These are phyloP conservation scores for Globisporangium carolinianum DNA, from an alignment of 352 stramenopile species.

Conservation along the genomic window DNA sequence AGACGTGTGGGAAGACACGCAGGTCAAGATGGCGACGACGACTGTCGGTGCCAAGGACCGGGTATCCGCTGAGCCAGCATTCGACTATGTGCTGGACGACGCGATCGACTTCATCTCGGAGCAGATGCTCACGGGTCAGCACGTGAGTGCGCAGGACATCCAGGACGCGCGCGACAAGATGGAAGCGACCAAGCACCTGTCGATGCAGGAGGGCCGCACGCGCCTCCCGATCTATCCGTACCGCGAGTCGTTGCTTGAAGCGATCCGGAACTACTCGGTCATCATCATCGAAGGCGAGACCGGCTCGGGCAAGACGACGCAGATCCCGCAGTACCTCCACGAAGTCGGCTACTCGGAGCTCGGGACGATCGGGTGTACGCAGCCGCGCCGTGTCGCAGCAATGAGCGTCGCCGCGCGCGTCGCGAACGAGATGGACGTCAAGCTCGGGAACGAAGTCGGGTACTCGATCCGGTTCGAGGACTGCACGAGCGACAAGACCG, in stretches of 20 bases:
- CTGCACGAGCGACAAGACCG: constrained; percentile 96
- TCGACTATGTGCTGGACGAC: constrained; percentile 91
- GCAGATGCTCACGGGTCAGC: constrained; percentile 80
- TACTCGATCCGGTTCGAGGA: constrained; percentile 99
- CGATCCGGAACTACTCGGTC: constrained; percentile 92
- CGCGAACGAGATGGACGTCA: constrained; percentile 97
- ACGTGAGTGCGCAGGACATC: constrained; percentile 79
- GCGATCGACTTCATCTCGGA: constrained; percentile 98
- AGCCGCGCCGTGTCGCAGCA: constrained; percentile 95
- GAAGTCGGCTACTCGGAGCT: constrained; percentile 97
- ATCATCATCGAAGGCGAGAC: constrained; percentile 90
- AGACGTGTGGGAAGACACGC: constrained; percentile 97
- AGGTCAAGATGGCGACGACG: constrained; percentile 86
- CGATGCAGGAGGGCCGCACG: constrained; percentile 93
- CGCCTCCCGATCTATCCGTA: constrained; percentile 98
- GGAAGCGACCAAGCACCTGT: constrained; percentile 84
- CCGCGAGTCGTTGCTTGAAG: constrained; percentile 95
- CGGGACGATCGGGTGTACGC: constrained; percentile 92
- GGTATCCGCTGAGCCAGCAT: too few relatives aligned
- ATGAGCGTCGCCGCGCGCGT: constrained; percentile 99
- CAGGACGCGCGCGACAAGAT: constrained; percentile 63
- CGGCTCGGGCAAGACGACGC: constrained; percentile 97
- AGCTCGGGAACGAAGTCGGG: constrained; percentile 96
- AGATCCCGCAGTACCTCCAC: constrained; percentile 98
- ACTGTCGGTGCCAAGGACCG: constrained; percentile 74